Base-by-base conservation (phyloP, 352 stramenopile genomes). In the Globisporangium nodosum region DNA sequence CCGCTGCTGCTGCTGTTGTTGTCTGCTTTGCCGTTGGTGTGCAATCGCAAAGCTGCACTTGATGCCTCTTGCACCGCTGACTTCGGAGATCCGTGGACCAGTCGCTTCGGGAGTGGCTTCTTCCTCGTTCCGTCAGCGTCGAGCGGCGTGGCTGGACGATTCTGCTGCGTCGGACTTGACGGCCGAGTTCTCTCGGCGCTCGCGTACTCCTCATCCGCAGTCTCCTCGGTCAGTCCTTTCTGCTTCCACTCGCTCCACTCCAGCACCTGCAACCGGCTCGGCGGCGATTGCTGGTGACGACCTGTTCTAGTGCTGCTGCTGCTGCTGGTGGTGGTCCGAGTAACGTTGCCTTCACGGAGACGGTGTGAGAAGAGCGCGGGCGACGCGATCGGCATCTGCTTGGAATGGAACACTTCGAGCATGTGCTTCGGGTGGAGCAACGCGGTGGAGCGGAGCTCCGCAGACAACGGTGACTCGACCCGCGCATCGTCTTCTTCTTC, bases 381-480 rank as follows among this genome's bases (percentile, higher is more conserved):
- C 8, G 74, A 87, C 9, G 77, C 65, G 2, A 92, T 45, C 13
- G 84, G 81, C 84, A 92, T 93, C 35, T 66, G 67, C n/a, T 76
- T 76, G 30, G 78, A 81, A 13, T 60, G 67, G 18, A 93, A 66
- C 27, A 93, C 85, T 43, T 87, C 66, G 33, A 92, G 68, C 76
- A 93, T 93, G 55, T 90, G 71, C 16, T 76, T 67, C 0, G 79
- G 70, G 16, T 65, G 63, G 27, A 93, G 65, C 4, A 93, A 65
- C 39, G 76, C 52, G 0, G 66, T 60, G 15, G 45, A 46, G 12
- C 18, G 1, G 3, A 40, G 55, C 20, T 47, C 21, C 33, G 24
- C 0, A 24, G 21, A 46, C 20, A 43, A 18, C 33, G 31, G 9
- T n/a, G 50, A 48, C 33, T 50, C 24, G 1, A 46, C 16, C 40